These are phyloP conservation scores for Stachybotrys chartarum DNA, from an alignment of 2,329 filamentous ascomycete species.

Conservation along the genomic window DNA sequence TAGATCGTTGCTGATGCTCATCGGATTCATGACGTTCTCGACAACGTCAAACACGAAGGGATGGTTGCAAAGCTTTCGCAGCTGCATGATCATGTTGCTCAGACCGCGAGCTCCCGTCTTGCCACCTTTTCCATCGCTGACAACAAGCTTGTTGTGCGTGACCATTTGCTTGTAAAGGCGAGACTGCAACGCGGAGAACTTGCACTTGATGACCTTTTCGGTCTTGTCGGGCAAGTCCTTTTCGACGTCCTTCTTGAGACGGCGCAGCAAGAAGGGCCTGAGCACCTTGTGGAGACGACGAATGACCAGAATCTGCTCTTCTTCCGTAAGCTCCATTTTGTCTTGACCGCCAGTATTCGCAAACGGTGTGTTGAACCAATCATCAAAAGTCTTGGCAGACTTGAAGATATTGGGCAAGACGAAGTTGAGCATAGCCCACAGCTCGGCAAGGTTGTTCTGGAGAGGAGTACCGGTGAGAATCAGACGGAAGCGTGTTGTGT, in stretches of 20 bases:
- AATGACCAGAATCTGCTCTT: slow-evolving; percentile 98
- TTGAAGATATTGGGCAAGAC: slow-evolving; percentile 98
- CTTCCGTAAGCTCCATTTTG: slow-evolving; percentile 98
- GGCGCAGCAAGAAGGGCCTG: slow-evolving; percentile 91
- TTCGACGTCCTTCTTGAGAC: slow-evolving; percentile 98
- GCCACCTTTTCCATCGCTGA: slow-evolving; percentile 90
- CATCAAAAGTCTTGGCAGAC: slow-evolving; percentile 95
- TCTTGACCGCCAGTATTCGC: slow-evolving; percentile 97
- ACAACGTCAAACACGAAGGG: slow-evolving; percentile 98
- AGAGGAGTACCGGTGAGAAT: slow-evolving; percentile 96
- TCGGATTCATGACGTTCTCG: slow-evolving; percentile 95
- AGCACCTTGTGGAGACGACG: slow-evolving; percentile 96
- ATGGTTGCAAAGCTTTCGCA: slow-evolving; percentile 98
- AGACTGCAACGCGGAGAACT: slow-evolving; percentile 88
- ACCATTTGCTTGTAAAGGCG: slow-evolving; percentile 97
- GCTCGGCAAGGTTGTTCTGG: slow-evolving; percentile 91
- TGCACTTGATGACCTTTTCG: slow-evolving; percentile 98
- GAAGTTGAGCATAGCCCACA: slow-evolving; percentile 98
- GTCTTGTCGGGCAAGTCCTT: slow-evolving; percentile 98
- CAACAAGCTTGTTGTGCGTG: slow-evolving; percentile 87
- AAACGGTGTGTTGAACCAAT: slow-evolving; percentile 99
- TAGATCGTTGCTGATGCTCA: slow-evolving; percentile 80
- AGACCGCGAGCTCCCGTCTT: slow-evolving; percentile 90
- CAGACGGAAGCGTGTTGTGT: slow-evolving; percentile 87
- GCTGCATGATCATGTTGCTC: slow-evolving; percentile 99